These are phyloP conservation scores for Fusarium sp. DNA, from an alignment of 2,329 filamentous ascomycete species.

Conservation along the genomic window DNA sequence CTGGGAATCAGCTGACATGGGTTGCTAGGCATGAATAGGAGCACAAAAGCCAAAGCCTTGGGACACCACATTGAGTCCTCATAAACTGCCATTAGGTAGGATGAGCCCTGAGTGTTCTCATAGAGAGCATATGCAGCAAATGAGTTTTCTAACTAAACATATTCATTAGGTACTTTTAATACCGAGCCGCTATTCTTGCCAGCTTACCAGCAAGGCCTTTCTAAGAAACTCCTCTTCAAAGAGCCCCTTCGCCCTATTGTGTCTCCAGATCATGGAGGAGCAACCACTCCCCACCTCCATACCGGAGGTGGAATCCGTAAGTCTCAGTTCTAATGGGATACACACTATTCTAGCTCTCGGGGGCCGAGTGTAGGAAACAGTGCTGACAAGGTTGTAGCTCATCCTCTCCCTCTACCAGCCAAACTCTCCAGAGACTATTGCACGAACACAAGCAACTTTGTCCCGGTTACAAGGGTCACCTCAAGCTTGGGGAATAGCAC, in stretches of 20 bases:
- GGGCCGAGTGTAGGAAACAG: background rate
- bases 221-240: background rate
- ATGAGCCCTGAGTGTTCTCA: background rate
- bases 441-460: conserved; percentile 76
- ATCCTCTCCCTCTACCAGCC: conserved; percentile 67
- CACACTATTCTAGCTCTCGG: background rate
- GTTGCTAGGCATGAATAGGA: background rate
- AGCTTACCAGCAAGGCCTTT: background rate
- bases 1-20: background rate
- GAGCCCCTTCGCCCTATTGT: background rate
- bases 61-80: background rate
- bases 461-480: conserved; percentile 83
- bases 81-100: background rate
- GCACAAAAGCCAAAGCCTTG: background rate
- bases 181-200: background rate
- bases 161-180: background rate
- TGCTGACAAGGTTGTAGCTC: conserved; percentile 50
- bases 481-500: conserved; percentile 87
- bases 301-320: conserved; percentile 37
- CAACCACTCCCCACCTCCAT: conserved; percentile 30
- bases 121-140: background rate
- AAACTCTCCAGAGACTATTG: conserved; percentile 60
- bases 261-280: conserved; percentile 26
- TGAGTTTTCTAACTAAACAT: background rate
- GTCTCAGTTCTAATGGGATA: background rate